Base-by-base conservation (phyloP, 176 grass and related monocot genomes). In the Triticum monococcum region DNA sequence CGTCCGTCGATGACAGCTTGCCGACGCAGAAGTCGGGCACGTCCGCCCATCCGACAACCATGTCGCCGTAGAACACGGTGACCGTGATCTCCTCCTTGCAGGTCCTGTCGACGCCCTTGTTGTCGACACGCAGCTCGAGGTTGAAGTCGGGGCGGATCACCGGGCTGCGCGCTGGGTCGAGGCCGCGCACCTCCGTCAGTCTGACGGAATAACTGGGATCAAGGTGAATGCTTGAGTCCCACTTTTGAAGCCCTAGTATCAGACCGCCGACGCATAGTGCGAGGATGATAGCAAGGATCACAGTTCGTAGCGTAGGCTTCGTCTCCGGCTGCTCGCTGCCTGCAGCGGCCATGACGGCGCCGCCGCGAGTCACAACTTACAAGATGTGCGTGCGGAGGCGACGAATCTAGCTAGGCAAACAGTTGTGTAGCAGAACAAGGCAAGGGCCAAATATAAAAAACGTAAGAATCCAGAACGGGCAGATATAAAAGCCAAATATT, bases 31-130 rank as follows among this genome's bases (percentile, higher is more conserved):
- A 64, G 14, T 30, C 35, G 0, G n/a, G 36, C 22, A 79, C 12
- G 0, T 20, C 13, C 12, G 17, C 78, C 59, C 35, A 64, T 14
- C 56, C 78, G 5, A 80, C 12, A 41, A 80, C 60, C 61, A 30
- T 9, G 37, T 64, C 60, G 37, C 78, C 78, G 24, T 65, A 45
- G 60, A 61, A 80, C 62, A 66, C 79, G 8, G 79, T 81, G 37
- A 13, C 36, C 35, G 14, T 64, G 35, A 62, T 25, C n/a, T 80
- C 52, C 33, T 80, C 36, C 36, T 62, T 25, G 60, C 78, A 79
- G 4, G n/a, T 64, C 78, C 13, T 64, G 28, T 12, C 6, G 12
- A 26, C n/a, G 37, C 9, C 63, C 7, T 9, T 37, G 38, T 66
- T 80, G 24, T 80, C 78, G 8, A 80, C 61, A 8, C 14, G 61